Evolutionary conservation across 208 protist species (phyloP).

Genomic region (Trypanosoma melophagium): DNA sequence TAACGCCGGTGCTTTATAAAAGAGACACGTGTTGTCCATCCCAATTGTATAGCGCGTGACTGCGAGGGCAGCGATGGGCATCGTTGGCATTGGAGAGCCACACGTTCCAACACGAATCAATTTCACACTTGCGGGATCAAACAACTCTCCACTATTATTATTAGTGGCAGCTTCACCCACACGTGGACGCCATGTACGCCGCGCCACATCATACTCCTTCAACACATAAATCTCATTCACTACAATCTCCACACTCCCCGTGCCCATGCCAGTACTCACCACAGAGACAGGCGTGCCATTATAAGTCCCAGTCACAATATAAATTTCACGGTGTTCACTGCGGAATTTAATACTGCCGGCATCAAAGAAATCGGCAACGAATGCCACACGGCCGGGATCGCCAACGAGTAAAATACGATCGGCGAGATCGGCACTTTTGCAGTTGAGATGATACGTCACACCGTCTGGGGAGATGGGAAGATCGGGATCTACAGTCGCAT

Average conservation of each 20-base stretch:
- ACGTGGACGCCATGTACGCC: conserved; percentile 39
- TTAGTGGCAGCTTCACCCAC: conserved; percentile 23
- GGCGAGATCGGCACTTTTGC: conserved; percentile 44
- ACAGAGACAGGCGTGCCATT: conserved; percentile 64
- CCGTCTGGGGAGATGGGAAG: conserved; percentile 63
- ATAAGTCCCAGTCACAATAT: conserved; percentile 64
- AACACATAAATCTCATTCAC: conserved; percentile 74
- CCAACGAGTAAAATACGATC: conserved; percentile 77
- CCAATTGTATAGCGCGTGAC: conserved; percentile 61
- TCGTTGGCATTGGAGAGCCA: conserved; percentile 50
- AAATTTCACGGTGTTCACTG: conserved; percentile 65
- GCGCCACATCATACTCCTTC: conserved; percentile 74
- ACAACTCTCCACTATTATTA: conserved; percentile 19
- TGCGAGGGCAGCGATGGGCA: conserved; percentile 52
- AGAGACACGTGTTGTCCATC: conserved; percentile 83
- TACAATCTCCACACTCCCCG: conserved; percentile 77
- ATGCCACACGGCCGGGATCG: conserved; percentile 63
- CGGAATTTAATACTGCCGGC: conserved; percentile 51
- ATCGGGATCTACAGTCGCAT: conserved; percentile 51
- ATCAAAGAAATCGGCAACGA: conserved; percentile 58
- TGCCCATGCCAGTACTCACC: conserved; percentile 84
- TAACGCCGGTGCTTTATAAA: conserved; percentile 44
- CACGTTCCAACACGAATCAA: conserved; percentile 80
- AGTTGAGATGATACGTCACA: conserved; percentile 64
- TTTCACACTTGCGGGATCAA: conserved; percentile 51